These are phyloP conservation scores for Syzygium jambos DNA, from an alignment of 345 rosid species.

Conservation along the genomic window DNA sequence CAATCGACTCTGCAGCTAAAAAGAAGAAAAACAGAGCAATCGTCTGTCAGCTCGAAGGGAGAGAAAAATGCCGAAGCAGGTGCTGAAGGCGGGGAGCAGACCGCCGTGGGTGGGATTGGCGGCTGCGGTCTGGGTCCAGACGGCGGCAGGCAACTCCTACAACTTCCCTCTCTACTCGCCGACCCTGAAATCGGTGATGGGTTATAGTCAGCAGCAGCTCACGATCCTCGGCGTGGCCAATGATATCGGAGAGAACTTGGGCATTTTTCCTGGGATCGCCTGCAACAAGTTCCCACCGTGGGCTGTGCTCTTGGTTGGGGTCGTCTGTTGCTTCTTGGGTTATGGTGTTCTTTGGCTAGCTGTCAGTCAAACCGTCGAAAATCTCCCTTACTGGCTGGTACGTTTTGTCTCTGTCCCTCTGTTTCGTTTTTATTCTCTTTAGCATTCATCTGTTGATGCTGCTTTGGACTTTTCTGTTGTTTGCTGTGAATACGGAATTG, in stretches of 20 bases:
- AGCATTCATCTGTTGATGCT: background rate
- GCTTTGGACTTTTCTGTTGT: background rate
- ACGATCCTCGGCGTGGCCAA: conserved; percentile 88
- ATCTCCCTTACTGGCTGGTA: conserved; percentile 86
- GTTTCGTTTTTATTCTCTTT: background rate
- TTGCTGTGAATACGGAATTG: background rate
- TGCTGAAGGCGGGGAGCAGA: conserved; percentile 68
- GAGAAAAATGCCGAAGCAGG: conserved; percentile 1
- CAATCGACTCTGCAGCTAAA: background rate
- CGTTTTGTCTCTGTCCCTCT: background rate
- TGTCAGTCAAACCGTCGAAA: conserved; percentile 42
- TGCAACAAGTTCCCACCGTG: conserved; percentile 93
- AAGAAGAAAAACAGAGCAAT: background rate
- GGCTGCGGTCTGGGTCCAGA: conserved; percentile 85
- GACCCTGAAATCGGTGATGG: conserved; percentile 66
- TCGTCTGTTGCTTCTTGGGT: conserved; percentile 63
- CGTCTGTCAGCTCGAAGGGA: background rate
- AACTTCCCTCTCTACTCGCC: conserved; percentile 84
- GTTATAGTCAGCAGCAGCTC: conserved; percentile 71
- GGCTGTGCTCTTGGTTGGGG: conserved; percentile 67
- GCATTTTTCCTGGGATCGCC: conserved; percentile 75
- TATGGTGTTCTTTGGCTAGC: conserved; percentile 90
- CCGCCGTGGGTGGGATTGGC: conserved; percentile 98
- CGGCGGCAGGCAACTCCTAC: conserved; percentile 55
- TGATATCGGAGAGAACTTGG: conserved; percentile 88